Conservation (phyloP, 1,284 basidiomycete genomes). For the Moesziomyces parantarcticus region DNA sequence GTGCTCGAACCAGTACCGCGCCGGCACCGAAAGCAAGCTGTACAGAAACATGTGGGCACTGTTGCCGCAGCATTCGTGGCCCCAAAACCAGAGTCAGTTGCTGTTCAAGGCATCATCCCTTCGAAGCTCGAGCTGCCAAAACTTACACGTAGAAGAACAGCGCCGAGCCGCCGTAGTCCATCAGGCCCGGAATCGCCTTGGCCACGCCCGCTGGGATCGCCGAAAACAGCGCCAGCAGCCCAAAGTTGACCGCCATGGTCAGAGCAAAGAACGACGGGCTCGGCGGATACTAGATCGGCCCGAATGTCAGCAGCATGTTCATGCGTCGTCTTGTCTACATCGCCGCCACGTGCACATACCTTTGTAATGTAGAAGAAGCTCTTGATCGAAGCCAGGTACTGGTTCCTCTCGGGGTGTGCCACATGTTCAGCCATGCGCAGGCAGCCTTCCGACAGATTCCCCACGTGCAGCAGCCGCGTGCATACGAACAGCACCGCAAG, state of each 20-base stretch:
- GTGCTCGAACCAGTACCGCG: slow-evolving; percentile 30
- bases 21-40: slow-evolving; percentile 28
- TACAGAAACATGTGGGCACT: slow-evolving; percentile 40
- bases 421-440: slow-evolving; percentile 37
- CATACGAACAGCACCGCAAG: slow-evolving; percentile 46
- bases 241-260: slow-evolving; percentile 48
- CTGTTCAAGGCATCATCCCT: no score
- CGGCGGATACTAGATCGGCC: slow-evolving; percentile 38
- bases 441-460: slow-evolving; percentile 54
- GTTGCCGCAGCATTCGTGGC: not conserved
- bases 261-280: slow-evolving; percentile 49
- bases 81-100: no score
- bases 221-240: slow-evolving; percentile 46
- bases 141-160: slow-evolving; percentile 58
- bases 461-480: slow-evolving; percentile 50
- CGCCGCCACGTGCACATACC: slow-evolving; percentile 7
- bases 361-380: slow-evolving; percentile 59
- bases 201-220: slow-evolving; percentile 17
- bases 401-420: slow-evolving; percentile 22
- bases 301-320: no score
- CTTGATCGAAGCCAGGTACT: slow-evolving; percentile 43
- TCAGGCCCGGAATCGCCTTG: slow-evolving; percentile 20
- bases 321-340: no score
- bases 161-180: slow-evolving; percentile 46
- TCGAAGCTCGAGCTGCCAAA: not conserved